A percentile compares a stretch with the other conserved stretches of the same genome.
Conservation (phyloP, 768 basidiomycete species). For the Leccinum obscurum region DNA sequence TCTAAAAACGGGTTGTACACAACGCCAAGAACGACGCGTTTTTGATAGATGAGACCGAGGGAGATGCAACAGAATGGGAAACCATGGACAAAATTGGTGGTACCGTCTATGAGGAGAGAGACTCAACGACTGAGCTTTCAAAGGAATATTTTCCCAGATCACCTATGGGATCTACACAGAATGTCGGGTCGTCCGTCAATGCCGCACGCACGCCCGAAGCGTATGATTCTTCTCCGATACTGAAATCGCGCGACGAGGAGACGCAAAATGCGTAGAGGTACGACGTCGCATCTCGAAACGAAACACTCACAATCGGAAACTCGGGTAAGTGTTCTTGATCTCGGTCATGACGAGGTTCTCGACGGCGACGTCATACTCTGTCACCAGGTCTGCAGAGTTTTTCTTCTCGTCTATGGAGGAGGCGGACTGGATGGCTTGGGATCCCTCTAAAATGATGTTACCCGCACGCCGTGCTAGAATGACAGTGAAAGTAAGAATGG, state of each 20-base stretch:
- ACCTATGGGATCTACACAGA: conserved; percentile 96
- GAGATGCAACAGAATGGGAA: conserved; percentile 91
- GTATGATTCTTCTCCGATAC: conserved; percentile 94
- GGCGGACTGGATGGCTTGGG: conserved; percentile 63
- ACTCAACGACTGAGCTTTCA: background rate
- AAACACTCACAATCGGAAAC: conserved; percentile 74
- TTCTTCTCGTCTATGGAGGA: conserved; percentile 76
- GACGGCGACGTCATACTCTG: conserved; percentile 89
- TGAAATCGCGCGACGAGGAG: conserved; percentile 27
- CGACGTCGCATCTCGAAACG: background rate
- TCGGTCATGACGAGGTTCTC: conserved; percentile 79
- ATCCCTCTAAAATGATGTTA: conserved; percentile 71
- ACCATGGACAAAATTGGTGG: conserved; percentile 83
- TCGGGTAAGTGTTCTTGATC: conserved; percentile 64
- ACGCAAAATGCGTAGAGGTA: background rate
- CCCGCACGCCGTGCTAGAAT: conserved; percentile 72
- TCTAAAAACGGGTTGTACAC: conserved; percentile 91
- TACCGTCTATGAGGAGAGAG: conserved; percentile 57
- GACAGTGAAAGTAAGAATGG: conserved; percentile 66
- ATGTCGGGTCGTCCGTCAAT: conserved; percentile 87
- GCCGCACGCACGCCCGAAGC: conserved; percentile 65
- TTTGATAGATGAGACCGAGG: conserved; percentile 81
- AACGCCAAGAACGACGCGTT: conserved; percentile 80
- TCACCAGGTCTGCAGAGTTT: conserved; percentile 92
- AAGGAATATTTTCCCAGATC: conserved; percentile 12